Conservation (phyloP, 768 basidiomycete genomes). For the Kwoniella europaea region DNA sequence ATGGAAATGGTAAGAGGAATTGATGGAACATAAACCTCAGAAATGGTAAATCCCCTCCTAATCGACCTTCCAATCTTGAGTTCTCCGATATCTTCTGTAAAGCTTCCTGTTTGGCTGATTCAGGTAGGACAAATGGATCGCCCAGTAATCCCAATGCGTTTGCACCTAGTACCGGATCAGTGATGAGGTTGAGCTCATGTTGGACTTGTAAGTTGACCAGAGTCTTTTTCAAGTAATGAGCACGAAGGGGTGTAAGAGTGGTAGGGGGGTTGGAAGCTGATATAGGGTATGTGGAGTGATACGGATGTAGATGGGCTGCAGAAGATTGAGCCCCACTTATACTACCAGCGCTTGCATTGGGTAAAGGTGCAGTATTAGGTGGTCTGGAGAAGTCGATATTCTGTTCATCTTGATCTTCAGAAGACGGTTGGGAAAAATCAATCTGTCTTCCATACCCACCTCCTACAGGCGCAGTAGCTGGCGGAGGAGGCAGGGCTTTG, state of each 20-base stretch:
- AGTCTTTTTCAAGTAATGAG: conserved; percentile 97
- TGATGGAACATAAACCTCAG: conserved; percentile 87
- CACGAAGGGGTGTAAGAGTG: conserved; percentile 79
- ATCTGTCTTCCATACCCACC: neutral
- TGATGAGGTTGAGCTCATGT: conserved; percentile 74
- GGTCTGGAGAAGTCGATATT: neutral
- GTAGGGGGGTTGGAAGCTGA: conserved; percentile 32
- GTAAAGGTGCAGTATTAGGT: neutral
- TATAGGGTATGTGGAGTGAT: conserved; percentile 32
- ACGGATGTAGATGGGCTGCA: conserved; percentile 43
- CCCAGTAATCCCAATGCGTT: conserved; percentile 81
- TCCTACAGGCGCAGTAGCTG: neutral
- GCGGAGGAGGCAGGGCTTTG: conserved; percentile 9
- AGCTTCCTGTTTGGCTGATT: conserved; percentile 39
- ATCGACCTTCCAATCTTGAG: conserved; percentile 50
- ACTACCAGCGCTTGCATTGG: neutral
- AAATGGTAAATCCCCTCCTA: conserved; percentile 75
- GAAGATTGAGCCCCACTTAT: conserved; percentile 26
- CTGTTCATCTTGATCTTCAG: neutral
- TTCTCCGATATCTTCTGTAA: conserved; percentile 37
- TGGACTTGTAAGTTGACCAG: conserved; percentile 84
- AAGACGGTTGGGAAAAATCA: neutral
- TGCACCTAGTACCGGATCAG: conserved; percentile 57
- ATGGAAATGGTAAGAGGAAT: conserved; percentile 92
- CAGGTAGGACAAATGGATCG: conserved; percentile 72